Base-by-base conservation (phyloP, 805 yeast species). In the Candida tammaniensis region DNA sequence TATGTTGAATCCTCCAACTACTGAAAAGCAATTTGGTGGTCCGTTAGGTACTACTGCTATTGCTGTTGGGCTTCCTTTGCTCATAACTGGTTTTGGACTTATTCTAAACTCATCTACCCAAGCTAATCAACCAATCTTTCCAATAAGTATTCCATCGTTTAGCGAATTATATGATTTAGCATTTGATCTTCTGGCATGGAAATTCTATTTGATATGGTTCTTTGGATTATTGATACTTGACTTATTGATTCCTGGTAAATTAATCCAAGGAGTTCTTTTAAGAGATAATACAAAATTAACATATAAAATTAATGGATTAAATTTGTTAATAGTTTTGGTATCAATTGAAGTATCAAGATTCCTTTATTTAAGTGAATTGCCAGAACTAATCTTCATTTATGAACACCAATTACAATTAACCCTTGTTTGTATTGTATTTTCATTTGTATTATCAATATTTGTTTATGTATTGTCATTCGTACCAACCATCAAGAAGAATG, bases 251-350 rank as follows among this genome's bases (percentile, higher is more conserved):
- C 72, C 71, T 7, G 95, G 91, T 1, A 71, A 64, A 38, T 57
- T 53, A 16, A 60, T 77, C 47, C 54, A 73, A 20, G 98, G 98
- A 17, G 77, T 80, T 8, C 59, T 55, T 36, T 63, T 91, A 38
- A 72, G 97, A 50, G 95, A 88, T 55, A 93, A 93, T 2, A 70
- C 85, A 1, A 58, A 59, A 31, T 69, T 91, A 41, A 52, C 56
- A 13, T 91, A 91, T 63, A 80, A 83, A 51, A 84, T 93, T 63
- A 91, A 93, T 54, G 98, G 98, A 9, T 57, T 70, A 31, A 64
- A 74, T 17, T 63, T 86, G 40, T 66, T 78, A 18, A 52, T 70
- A 20, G 61, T 44, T 24, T 62, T 51, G 35, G 54, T 47, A 4
- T 43, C 59, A 1, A 24, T 68, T 1, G 55, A 88, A 16, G 56